phyloP scores from a whole-genome alignment of 2,329 filamentous ascomycete species.

The Fusarium mexicanum region DNA sequence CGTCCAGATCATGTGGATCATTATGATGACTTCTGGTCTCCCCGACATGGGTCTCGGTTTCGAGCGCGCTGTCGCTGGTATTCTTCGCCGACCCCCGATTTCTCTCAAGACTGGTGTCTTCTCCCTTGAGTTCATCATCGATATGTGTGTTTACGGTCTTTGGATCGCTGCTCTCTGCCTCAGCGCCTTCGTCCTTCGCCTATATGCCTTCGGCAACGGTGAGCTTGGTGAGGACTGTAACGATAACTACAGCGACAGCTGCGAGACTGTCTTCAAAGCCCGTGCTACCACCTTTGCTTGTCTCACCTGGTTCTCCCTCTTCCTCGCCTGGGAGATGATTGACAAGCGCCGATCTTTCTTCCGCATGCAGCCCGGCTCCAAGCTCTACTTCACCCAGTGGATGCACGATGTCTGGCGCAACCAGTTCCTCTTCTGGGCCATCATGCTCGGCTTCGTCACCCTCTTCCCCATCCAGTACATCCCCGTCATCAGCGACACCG shows the following conservation, averaged over 20 bases:
- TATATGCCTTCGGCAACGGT: constrained; percentile 72
- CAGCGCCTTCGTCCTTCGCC: constrained; percentile 69
- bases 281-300: constrained; percentile 78
- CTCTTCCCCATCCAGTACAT: constrained; percentile 67
- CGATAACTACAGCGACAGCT: constrained; percentile 61
- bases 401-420: constrained; percentile 75
- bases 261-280: constrained; percentile 74
- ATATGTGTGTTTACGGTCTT: constrained; percentile 74
- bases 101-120: constrained; percentile 70
- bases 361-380: constrained; percentile 73
- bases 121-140: constrained; percentile 71
- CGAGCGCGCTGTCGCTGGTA: constrained; percentile 74
- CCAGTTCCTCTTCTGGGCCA: constrained; percentile 75
- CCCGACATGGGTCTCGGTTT: constrained; percentile 83
- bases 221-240: constrained; percentile 70
- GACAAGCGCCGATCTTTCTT: constrained; percentile 79
- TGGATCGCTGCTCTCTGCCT: constrained; percentile 75
- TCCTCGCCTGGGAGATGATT: constrained; percentile 83
- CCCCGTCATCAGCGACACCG: constrained; percentile 65
- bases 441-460: constrained; percentile 59
- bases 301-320: constrained; percentile 79
- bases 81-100: constrained; percentile 75
- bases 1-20: constrained; percentile 84
- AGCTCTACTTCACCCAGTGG: constrained; percentile 72
- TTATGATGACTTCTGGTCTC: constrained; percentile 80